Evolutionary conservation across 2,329 filamentous ascomycete species (phyloP).

Genomic region (Peltaster fructicola): DNA sequence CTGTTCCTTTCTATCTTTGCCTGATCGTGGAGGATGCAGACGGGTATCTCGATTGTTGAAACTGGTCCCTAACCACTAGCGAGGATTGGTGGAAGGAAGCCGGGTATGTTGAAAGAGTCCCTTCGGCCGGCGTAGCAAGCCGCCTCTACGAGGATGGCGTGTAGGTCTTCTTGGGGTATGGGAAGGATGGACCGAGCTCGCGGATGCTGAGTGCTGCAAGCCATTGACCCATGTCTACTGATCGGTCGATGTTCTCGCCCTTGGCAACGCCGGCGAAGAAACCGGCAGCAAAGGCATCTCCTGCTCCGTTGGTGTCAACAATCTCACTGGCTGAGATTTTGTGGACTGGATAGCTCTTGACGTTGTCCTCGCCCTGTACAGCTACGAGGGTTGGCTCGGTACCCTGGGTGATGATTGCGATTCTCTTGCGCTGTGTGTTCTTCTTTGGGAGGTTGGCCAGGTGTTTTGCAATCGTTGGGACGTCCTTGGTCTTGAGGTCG

Average conservation of each 20-base stretch:
- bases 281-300: constrained; percentile 88
- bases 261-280: constrained; percentile 79
- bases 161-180: constrained; percentile 22
- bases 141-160: constrained; percentile 7
- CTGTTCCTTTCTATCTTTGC: no score
- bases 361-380: constrained; percentile 36
- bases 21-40: no score
- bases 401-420: constrained; percentile 88
- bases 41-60: no score
- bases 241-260: constrained; percentile 60
- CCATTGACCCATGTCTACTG: constrained; percentile 91
- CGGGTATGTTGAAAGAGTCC: no score
- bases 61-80: no score
- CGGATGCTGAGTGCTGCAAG: constrained; percentile 84
- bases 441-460: constrained; percentile 83
- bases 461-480: constrained; percentile 68
- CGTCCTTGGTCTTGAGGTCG: constrained; percentile 52
- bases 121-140: constrained; percentile 1
- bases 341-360: constrained; percentile 68
- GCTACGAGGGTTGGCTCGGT: constrained; percentile 81
- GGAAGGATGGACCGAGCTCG: constrained; percentile 69
- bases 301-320: constrained; percentile 91
- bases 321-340: constrained; percentile 62
- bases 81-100: no score
- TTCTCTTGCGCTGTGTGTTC: constrained; percentile 66